Conservation (phyloP, 495 filamentous ascomycete genomes). For the Penicillium bialowiezense region DNA sequence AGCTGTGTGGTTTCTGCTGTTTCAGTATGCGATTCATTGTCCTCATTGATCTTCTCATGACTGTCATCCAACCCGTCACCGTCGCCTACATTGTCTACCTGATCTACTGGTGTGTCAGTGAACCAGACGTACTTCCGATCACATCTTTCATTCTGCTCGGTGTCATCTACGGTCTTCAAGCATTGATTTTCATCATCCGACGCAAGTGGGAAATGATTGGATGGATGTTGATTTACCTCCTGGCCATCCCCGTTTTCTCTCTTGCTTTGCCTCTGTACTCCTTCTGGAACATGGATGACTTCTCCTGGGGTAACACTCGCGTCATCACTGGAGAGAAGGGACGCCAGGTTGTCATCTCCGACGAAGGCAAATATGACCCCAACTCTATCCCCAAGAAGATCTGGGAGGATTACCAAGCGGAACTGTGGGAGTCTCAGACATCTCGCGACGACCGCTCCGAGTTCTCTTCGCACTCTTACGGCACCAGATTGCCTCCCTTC, state of each 20-base stretch:
- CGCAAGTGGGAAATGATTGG: conserved; percentile 99
- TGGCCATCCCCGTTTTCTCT: conserved; percentile 89
- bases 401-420: conserved; percentile 98
- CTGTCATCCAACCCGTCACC: conserved; percentile 86
- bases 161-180: conserved; percentile 94
- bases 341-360: conserved; percentile 86
- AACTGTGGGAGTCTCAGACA: conserved; percentile 89
- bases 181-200: conserved; percentile 91
- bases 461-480: conserved; percentile 86
- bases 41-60: conserved; percentile 89
- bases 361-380: conserved; percentile 98
- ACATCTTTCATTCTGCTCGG: conserved; percentile 87
- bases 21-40: conserved; percentile 99
- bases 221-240: conserved; percentile 96
- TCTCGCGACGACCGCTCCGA: conserved; percentile 86
- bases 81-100: conserved; percentile 91
- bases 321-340: conserved; percentile 96
- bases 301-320: conserved; percentile 98
- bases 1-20: conserved; percentile 99
- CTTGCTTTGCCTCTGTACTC: conserved; percentile 89
- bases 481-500: conserved; percentile 72
- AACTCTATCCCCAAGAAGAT: conserved; percentile 89
- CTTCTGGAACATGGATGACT: conserved; percentile 99
- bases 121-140: conserved; percentile 65
- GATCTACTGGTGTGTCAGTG: conserved; percentile 65